These are phyloP conservation scores for Ceratorhiza oryzae-sativae DNA, from an alignment of 1,284 basidiomycete species.

Conservation along the genomic window DNA sequence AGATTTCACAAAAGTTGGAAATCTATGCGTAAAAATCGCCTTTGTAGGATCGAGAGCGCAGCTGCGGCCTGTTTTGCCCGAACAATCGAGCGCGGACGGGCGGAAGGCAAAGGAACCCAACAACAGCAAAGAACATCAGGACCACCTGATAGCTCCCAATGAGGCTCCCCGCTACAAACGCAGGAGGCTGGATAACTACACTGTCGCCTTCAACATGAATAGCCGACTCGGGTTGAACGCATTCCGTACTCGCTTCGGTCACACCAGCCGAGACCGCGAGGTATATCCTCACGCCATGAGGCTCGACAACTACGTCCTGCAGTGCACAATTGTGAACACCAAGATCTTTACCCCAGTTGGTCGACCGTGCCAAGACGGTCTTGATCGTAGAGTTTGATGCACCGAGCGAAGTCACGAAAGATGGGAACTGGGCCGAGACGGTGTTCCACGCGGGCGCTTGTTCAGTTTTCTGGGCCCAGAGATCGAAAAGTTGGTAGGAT, in stretches of 20 bases:
- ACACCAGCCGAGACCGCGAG: background rate
- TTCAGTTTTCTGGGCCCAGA: conserved; percentile 52
- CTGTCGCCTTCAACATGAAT: background rate
- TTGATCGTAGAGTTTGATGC: conserved; percentile 19
- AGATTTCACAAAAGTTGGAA: too few relatives aligned
- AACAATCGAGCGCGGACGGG: background rate
- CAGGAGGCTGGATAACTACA: background rate
- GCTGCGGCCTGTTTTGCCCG: background rate
- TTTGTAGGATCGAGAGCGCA: background rate
- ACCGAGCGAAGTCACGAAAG: conserved; percentile 2
- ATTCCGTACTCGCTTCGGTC: background rate
- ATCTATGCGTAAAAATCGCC: background rate
- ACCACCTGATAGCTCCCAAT: background rate
- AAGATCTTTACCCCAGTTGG: conserved; percentile 50
- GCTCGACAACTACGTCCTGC: conserved; percentile 46
- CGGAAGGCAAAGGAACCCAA: background rate
- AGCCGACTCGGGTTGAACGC: background rate
- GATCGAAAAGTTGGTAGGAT: conserved; percentile 51
- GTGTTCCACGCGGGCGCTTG: conserved; percentile 8
- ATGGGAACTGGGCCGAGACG: conserved; percentile 23
- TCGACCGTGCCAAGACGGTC: conserved; percentile 39
- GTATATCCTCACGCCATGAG: conserved; percentile 50
- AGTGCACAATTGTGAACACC: conserved; percentile 48
- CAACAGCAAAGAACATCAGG: background rate
- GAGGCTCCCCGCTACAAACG: background rate